These are phyloP conservation scores for Chernovozyma sophiae-reginae DNA, from an alignment of 1,139 yeast genomes.

Conservation along the genomic window DNA sequence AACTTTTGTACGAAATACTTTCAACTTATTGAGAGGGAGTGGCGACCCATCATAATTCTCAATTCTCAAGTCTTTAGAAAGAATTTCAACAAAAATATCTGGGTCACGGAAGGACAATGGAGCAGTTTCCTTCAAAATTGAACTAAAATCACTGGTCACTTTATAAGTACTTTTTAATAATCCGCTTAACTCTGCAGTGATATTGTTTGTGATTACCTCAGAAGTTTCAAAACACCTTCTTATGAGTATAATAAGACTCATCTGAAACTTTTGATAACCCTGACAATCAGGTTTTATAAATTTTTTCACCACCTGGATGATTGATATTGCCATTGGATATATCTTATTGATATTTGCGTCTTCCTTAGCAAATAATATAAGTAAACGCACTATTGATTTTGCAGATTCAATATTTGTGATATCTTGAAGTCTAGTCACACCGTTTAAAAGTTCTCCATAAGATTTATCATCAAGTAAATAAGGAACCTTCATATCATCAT, in stretches of 20 bases:
- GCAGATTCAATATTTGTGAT: conserved; percentile 46
- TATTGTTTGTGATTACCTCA: conserved; percentile 44
- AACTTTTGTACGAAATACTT: background rate
- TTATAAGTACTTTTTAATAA: conserved; percentile 25
- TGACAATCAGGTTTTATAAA: conserved; percentile 9
- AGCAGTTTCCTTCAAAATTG: conserved; percentile 52
- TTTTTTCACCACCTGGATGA: conserved; percentile 14
- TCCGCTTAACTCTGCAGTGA: conserved; percentile 45
- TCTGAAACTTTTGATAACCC: conserved; percentile 10
- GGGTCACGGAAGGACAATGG: conserved; percentile 60
- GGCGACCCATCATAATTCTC: conserved; percentile 41
- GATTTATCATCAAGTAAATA: conserved; percentile 23
- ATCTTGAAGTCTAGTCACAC: conserved; percentile 34
- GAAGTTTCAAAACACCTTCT: conserved; percentile 70
- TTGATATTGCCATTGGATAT: conserved; percentile 25
- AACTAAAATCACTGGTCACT: conserved; percentile 43
- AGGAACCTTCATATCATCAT: conserved; percentile 8
- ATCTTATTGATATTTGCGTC: conserved; percentile 37
- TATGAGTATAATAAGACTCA: conserved; percentile 39
- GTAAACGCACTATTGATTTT: conserved; percentile 45
- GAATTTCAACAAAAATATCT: conserved; percentile 47
- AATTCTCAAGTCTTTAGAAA: conserved; percentile 47
- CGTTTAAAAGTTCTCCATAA: conserved; percentile 37
- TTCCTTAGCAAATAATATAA: conserved; percentile 51
- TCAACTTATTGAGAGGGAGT: background rate